Evolutionary conservation across 371 early-diverging fungal genomes (phyloP), one percentile per base, ranked within the genome.

Genomic region (Syncephalastrum contaminatum): DNA sequence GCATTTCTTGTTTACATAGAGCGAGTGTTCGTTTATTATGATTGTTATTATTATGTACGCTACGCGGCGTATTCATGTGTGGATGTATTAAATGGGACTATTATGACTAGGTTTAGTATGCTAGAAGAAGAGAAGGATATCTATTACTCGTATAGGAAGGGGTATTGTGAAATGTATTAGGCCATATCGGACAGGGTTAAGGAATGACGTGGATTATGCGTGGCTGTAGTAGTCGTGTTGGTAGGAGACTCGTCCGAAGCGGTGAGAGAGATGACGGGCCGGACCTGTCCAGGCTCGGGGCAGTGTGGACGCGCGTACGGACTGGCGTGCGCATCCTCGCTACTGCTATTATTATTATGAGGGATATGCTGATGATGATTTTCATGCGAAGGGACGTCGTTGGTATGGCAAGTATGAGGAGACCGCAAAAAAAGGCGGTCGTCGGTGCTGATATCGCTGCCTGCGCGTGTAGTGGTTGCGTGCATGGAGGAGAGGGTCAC

Each of bases 231-330:
- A 55, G 30, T 48, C 15, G 24, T 21, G 22, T 21, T 42, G 8
- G 50, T 48, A 16, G 63, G 18, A 20, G 47, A 21, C 6, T 45
- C 25, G 20, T 50, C 44, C 3, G 54, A 42, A 43, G 56, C 56
- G 4, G 57, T 22, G 36, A 58, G 14, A 13, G 59, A 42, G n/a
- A 60, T 53, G 36, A 27, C 18, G 18, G 60, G 59, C 6, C 65
- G 60, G 10, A 56, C 30, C 41, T 64, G 65, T 8, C 65, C 65
- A 36, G 65, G 65, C 16, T 56, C 65, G 12, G 65, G 65, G 36
- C 65, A 64, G 52, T 56, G 57, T 2, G 65, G 65, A 16, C 65
- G 53, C 27, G 44, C 41, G 39, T 64, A 64, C 41, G 64, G 63
- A 51, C 61, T 60, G 8, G 49, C 53, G 14, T 51, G 16, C 15